These are phyloP conservation scores for Botrytis galanthina DNA, from an alignment of 2,329 filamentous ascomycete species.

Conservation along the genomic window DNA sequence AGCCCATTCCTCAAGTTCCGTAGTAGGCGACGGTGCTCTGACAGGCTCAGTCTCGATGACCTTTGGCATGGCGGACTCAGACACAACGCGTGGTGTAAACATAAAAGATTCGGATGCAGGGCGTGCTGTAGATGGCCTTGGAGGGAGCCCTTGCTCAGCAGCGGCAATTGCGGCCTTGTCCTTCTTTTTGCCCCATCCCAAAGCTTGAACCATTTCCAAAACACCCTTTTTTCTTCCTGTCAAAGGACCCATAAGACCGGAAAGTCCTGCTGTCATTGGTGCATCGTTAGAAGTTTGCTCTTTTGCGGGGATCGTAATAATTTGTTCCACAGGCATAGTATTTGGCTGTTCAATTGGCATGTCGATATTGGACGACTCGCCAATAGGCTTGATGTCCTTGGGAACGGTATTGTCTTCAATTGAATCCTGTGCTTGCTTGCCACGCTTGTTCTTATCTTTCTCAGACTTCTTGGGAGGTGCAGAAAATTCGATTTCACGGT, in stretches of 20 bases:
- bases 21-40: not conserved
- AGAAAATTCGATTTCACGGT: slow-evolving; percentile 3
- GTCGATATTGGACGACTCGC: not conserved
- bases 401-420: slow-evolving; percentile 4
- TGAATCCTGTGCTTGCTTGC: slow-evolving; percentile 8
- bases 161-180: slow-evolving; percentile 7
- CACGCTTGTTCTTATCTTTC: slow-evolving; percentile 33
- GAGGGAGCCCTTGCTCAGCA: slow-evolving; percentile 6
- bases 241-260: slow-evolving; percentile 4
- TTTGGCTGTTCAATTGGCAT: not conserved
- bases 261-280: slow-evolving; percentile 15
- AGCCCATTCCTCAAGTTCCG: slow-evolving; percentile 12
- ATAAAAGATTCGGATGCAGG: not conserved
- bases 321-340: slow-evolving; percentile 12
- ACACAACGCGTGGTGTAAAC: not conserved
- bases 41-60: not conserved
- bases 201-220: slow-evolving; percentile 20
- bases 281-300: not conserved
- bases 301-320: slow-evolving; percentile 1
- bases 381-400: not conserved
- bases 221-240: slow-evolving; percentile 17
- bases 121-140: slow-evolving; percentile 17
- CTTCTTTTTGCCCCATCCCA: slow-evolving; percentile 20
- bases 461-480: slow-evolving; percentile 19
- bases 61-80: not conserved